A percentile compares a stretch with the other conserved stretches of the same genome.
These are phyloP conservation scores for Auxenochlorella pyrenoidosa DNA, from an alignment of 139 green algal species.

Conservation along the genomic window DNA sequence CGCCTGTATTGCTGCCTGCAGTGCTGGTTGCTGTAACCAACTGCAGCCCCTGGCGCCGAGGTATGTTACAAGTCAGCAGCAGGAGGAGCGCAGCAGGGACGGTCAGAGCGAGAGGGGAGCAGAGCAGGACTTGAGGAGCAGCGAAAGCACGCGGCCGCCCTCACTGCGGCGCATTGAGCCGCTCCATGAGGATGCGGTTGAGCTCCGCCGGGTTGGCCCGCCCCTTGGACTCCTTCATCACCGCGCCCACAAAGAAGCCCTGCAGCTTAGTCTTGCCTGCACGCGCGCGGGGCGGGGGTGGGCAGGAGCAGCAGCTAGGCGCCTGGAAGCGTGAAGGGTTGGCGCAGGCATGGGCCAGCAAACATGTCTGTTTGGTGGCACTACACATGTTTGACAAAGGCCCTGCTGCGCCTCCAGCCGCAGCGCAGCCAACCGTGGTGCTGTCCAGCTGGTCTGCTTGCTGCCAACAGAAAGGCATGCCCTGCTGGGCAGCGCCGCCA, in stretches of 20 bases:
- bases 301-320: no score
- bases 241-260: conserved; percentile 87
- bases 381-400: no score
- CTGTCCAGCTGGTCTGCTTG: no score
- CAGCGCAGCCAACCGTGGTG: no score
- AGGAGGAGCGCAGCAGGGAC: not conserved
- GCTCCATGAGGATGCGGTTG: conserved; percentile 79
- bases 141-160: no score
- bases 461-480: no score
- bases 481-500: no score
- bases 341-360: no score
- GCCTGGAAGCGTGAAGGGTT: no score
- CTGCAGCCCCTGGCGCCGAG: not conserved
- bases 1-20: not conserved
- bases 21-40: not conserved
- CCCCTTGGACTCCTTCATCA: conserved; percentile 90
- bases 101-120: not conserved
- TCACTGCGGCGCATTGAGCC: conserved; percentile 46
- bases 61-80: not conserved
- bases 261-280: conserved; percentile 89
- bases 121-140: not conserved
- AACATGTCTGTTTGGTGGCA: no score
- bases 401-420: no score
- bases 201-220: conserved; percentile 82
- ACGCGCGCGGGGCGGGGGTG: not conserved